Percentiles rank a stretch among this genome's conserved stretches.
These are phyloP conservation scores for Eleusine indica DNA, from an alignment of 176 grass and related monocot species.

Conservation along the genomic window DNA sequence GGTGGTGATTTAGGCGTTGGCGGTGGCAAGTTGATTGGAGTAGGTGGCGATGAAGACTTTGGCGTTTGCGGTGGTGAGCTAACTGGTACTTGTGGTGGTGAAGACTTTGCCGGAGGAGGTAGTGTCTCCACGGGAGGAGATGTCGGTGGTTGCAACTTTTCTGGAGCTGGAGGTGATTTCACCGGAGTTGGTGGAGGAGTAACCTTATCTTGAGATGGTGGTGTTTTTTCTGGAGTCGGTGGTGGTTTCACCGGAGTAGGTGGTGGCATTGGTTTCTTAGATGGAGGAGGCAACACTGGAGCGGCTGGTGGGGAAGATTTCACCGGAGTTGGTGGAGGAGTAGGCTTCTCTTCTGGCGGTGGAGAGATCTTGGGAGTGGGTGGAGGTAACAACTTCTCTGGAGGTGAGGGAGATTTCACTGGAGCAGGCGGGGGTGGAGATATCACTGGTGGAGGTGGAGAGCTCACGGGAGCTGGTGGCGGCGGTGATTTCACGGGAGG, in stretches of 20 bases:
- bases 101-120: neutral
- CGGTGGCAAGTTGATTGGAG: slow-evolving; percentile 17
- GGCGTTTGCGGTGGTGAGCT: neutral
- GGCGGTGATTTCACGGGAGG: neutral
- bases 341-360: neutral
- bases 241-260: neutral
- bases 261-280: neutral
- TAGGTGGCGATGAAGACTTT: neutral
- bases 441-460: neutral
- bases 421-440: neutral
- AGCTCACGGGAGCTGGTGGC: neutral
- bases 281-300: neutral
- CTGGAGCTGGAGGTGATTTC: slow-evolving; percentile 2
- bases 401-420: neutral
- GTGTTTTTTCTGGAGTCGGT: neutral
- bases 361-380: neutral
- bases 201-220: neutral
- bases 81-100: neutral
- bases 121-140: neutral
- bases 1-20: neutral
- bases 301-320: neutral
- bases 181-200: neutral
- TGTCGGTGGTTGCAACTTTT: neutral
- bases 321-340: neutral
- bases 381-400: neutral